A percentile compares a stretch with the other conserved stretches of the same genome.
Conservation (phyloP, 768 basidiomycete species). For the Termitomyces sp. region DNA sequence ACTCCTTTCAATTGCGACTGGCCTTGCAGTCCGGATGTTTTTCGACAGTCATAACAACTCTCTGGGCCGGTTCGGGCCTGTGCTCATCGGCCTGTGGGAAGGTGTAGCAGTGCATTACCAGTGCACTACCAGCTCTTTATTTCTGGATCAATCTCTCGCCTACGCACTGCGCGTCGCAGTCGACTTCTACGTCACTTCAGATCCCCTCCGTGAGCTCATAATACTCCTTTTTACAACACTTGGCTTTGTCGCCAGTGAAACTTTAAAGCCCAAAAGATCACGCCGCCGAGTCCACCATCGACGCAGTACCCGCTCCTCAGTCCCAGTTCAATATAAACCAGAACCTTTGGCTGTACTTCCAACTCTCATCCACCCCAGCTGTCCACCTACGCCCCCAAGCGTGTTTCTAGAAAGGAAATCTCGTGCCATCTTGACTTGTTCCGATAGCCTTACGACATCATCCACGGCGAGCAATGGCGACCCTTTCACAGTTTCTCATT, state of each 20-base stretch:
- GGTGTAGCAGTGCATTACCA: conserved; percentile 44
- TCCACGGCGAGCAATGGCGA: conserved; percentile 22
- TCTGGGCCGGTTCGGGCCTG: conserved; percentile 23
- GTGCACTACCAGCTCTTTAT: conserved; percentile 15
- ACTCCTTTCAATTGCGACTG: conserved; percentile 31
- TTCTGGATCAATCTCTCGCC: conserved; percentile 35
- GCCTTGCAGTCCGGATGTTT: conserved; percentile 37
- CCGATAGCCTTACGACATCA: conserved; percentile 18
- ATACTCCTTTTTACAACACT: conserved; percentile 33
- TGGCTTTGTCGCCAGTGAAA: conserved; percentile 28
- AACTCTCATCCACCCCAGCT: conserved; percentile 18
- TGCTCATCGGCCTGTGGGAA: conserved; percentile 60
- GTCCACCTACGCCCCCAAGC: conserved; percentile 33
- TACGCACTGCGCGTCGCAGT: conserved; percentile 37
- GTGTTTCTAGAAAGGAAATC: conserved; percentile 31
- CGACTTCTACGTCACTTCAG: conserved; percentile 35
- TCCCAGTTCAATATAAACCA: conserved; percentile 24
- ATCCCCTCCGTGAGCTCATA: conserved; percentile 24
- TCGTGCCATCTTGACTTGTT: conserved; percentile 24
- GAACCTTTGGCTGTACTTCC: conserved; percentile 4
- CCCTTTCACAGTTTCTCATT: conserved; percentile 19
- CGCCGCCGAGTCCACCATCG: conserved; percentile 20
- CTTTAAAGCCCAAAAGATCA: conserved; percentile 21
- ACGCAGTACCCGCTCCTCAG: conserved; percentile 17
- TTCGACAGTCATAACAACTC: conserved; percentile 21